Evolutionary conservation across 768 basidiomycete species (phyloP).

Genomic region (Leccinum rimulosum): DNA sequence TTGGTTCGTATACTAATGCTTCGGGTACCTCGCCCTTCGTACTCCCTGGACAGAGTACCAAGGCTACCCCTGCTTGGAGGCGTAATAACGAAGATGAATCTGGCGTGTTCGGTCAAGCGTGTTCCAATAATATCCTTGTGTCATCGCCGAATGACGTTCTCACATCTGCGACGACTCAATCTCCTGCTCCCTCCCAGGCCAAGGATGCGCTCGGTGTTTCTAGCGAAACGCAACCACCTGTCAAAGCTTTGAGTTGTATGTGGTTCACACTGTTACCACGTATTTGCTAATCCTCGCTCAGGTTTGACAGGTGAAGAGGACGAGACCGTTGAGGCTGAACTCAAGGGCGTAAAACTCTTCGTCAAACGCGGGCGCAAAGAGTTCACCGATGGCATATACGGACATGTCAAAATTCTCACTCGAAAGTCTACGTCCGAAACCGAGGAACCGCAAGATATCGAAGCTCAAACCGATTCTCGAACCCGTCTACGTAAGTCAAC

Average conservation of each 20-base stretch:
- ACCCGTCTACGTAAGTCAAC: constrained; percentile 33
- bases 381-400: constrained; percentile 59
- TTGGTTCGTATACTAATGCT: constrained; percentile 28
- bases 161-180: not conserved
- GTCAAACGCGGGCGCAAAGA: constrained; percentile 38
- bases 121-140: constrained; percentile 10
- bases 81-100: constrained; percentile 6
- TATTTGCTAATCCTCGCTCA: constrained; percentile 10
- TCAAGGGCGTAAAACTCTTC: constrained; percentile 61
- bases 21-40: constrained; percentile 26
- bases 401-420: constrained; percentile 58
- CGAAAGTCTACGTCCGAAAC: constrained; percentile 19
- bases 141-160: constrained; percentile 21
- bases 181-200: not conserved
- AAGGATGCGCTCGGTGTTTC: not conserved
- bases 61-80: constrained; percentile 28
- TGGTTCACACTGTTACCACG: not conserved
- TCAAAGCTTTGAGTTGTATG: constrained; percentile 13
- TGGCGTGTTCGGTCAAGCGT: constrained; percentile 10
- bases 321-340: constrained; percentile 53
- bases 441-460: not conserved
- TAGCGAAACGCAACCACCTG: not conserved
- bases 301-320: constrained; percentile 63
- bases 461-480: constrained; percentile 17
- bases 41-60: constrained; percentile 13